Conservation (phyloP, 2,329 filamentous ascomycete species). For the Pseudophaeomoniella oleicola region DNA sequence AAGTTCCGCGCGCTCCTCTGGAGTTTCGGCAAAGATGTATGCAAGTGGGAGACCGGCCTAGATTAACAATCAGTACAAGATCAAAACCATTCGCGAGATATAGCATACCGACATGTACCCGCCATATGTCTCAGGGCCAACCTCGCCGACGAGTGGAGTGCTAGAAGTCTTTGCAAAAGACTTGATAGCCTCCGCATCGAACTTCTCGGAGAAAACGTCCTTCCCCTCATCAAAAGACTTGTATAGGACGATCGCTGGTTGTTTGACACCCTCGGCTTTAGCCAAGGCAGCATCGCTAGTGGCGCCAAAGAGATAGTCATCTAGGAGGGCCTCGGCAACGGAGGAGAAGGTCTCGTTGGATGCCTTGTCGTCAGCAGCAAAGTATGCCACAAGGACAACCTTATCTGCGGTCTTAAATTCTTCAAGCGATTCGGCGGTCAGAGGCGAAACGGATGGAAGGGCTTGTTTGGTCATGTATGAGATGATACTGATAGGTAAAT, state of each 20-base stretch:
- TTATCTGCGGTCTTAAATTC: conserved; percentile 98
- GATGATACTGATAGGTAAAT: conserved; percentile 34
- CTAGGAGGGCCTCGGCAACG: conserved; percentile 62
- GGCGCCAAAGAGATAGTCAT: conserved; percentile 84
- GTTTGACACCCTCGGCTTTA: conserved; percentile 76
- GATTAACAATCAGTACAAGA: conserved; percentile 8
- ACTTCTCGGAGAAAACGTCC: conserved; percentile 65
- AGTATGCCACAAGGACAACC: conserved; percentile 84
- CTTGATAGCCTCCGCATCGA: conserved; percentile 66
- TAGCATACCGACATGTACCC: conserved; percentile 76
- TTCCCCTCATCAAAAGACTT: conserved; percentile 98
- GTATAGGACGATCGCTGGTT: conserved; percentile 83
- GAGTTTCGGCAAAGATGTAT: conserved; percentile 91
- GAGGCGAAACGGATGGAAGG: conserved; percentile 73
- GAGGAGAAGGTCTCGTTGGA: conserved; percentile 72
- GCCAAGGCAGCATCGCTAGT: conserved; percentile 72
- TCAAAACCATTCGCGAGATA: no score
- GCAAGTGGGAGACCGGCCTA: conserved; percentile 76
- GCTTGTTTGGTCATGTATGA: conserved; percentile 98
- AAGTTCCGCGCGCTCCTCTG: conserved; percentile 74
- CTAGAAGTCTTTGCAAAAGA: conserved; percentile 72
- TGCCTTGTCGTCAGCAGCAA: conserved; percentile 64
- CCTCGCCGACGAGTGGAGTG: conserved; percentile 84
- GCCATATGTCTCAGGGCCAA: conserved; percentile 92
- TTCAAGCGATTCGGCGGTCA: conserved; percentile 69